A percentile compares a stretch with the other conserved stretches of the same genome.
These are phyloP conservation scores for Monosporascus sp. DNA, from an alignment of 2,329 filamentous ascomycete genomes.

Conservation along the genomic window DNA sequence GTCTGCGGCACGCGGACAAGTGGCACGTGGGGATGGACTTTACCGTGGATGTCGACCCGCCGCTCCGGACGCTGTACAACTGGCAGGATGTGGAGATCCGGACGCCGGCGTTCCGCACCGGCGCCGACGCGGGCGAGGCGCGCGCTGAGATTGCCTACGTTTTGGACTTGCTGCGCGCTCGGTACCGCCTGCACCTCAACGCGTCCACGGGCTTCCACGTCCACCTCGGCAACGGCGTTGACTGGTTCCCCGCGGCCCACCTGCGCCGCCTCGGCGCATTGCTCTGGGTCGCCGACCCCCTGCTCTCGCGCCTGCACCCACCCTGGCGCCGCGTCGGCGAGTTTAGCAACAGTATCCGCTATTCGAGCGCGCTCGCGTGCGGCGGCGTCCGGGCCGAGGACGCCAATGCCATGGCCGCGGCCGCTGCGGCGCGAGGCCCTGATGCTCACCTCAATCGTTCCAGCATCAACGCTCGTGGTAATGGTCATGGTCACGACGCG, in stretches of 20 bases:
- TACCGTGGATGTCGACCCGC: constrained; percentile 6
- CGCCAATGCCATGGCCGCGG: neutral
- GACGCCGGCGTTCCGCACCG: constrained; percentile 29
- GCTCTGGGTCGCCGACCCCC: constrained; percentile 31
- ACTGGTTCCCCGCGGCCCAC: constrained; percentile 22
- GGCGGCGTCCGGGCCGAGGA: neutral
- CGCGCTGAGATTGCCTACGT: constrained; percentile 25
- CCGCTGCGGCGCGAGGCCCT: neutral
- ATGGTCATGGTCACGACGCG: neutral
- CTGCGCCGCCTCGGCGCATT: constrained; percentile 27
- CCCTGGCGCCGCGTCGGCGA: constrained; percentile 22
- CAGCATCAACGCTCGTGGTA: neutral
- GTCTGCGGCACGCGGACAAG: constrained; percentile 5
- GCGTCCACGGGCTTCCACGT: constrained; percentile 30
- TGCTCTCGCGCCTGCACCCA: constrained; percentile 30
- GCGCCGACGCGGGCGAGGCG: constrained; percentile 16
- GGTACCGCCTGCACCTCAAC: constrained; percentile 29
- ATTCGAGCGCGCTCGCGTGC: constrained; percentile 10
- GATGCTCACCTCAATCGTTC: neutral
- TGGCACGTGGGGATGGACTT: constrained; percentile 13
- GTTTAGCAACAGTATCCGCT: constrained; percentile 11
- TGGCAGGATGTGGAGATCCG: constrained; percentile 26
- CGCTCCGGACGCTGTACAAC: constrained; percentile 9
- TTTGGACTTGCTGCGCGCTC: constrained; percentile 26
- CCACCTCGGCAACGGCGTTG: constrained; percentile 30